Evolutionary conservation across 202 grass and related monocot species (phyloP).

Genomic region (Panicum hallii): DNA sequence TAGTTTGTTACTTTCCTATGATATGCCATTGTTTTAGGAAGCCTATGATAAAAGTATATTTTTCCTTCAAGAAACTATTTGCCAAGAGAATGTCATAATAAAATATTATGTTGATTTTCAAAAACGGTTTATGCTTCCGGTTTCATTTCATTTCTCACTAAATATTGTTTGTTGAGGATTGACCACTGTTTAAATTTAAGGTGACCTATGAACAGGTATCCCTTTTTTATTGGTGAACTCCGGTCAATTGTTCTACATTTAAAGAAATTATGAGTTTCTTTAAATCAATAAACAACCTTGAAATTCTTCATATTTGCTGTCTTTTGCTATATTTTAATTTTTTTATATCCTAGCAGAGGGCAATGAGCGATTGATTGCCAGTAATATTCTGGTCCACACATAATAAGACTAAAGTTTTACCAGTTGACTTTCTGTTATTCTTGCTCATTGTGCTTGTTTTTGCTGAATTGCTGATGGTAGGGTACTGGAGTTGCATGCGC

Average conservation of each 20-base stretch:
- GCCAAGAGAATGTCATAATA: background rate
- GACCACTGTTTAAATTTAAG: background rate
- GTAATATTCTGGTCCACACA: slow-evolving; percentile 11
- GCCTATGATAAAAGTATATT: background rate
- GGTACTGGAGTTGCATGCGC: background rate
- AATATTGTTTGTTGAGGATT: slow-evolving; percentile 1
- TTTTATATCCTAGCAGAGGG: background rate
- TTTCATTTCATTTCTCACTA: background rate
- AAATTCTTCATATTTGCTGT: slow-evolving; percentile 30
- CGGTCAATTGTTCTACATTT: background rate
- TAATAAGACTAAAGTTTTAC: background rate
- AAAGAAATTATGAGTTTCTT: background rate
- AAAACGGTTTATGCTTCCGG: background rate
- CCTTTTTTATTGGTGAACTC: background rate
- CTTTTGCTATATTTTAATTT: slow-evolving; percentile 13
- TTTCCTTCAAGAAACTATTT: background rate
- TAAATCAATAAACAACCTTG: background rate
- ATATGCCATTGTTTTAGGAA: background rate
- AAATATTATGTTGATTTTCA: background rate
- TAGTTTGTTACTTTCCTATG: background rate
- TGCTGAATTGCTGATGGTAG: slow-evolving; percentile 8
- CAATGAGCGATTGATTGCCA: background rate
- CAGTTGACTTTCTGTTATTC: background rate
- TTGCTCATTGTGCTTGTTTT: slow-evolving; percentile 22
- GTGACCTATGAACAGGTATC: background rate